These are phyloP conservation scores for Rhodotorula sp. DNA, from an alignment of 1,284 basidiomycete genomes.

Conservation along the genomic window DNA sequence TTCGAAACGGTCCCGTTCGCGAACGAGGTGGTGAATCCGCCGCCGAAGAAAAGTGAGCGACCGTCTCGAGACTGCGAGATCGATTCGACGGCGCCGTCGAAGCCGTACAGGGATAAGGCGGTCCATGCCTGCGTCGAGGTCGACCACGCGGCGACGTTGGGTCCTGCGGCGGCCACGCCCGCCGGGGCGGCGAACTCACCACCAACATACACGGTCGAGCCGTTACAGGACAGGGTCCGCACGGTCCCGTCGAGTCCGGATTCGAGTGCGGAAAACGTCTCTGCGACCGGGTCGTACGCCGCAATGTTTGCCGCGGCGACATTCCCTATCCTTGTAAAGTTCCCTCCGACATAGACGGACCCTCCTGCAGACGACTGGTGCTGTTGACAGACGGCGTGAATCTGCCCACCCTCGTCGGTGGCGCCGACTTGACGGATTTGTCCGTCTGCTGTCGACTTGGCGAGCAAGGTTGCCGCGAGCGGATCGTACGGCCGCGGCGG, in stretches of 20 bases:
- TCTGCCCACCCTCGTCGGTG: constrained; percentile 47
- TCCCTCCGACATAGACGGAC: constrained; percentile 47
- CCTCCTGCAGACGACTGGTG: constrained; percentile 12
- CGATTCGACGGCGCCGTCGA: constrained; percentile 73
- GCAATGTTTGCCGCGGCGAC: constrained; percentile 66
- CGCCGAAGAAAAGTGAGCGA: constrained; percentile 77
- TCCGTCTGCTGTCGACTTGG: constrained; percentile 43
- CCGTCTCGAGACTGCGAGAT: constrained; percentile 73
- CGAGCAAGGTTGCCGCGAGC: constrained; percentile 43
- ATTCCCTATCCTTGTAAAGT: constrained; percentile 46
- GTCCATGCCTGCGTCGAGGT: constrained; percentile 65
- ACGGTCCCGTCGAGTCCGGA: constrained; percentile 75
- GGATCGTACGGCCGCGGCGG: constrained; percentile 41
- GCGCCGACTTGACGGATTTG: constrained; percentile 44
- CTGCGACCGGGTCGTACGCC: constrained; percentile 65
- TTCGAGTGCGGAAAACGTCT: constrained; percentile 68
- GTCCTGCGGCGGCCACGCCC: constrained; percentile 40
- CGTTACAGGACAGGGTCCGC: constrained; percentile 77
- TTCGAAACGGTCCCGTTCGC: constrained; percentile 29
- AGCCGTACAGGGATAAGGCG: constrained; percentile 73
- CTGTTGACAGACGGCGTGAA: constrained; percentile 46
- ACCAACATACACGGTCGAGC: constrained; percentile 74
- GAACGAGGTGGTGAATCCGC: constrained; percentile 62
- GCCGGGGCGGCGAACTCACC: constrained; percentile 64
- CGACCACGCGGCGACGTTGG: constrained; percentile 78